These are phyloP conservation scores for Houttuynia cordata DNA, from an alignment of 164 flowering plant species.

Conservation along the genomic window DNA sequence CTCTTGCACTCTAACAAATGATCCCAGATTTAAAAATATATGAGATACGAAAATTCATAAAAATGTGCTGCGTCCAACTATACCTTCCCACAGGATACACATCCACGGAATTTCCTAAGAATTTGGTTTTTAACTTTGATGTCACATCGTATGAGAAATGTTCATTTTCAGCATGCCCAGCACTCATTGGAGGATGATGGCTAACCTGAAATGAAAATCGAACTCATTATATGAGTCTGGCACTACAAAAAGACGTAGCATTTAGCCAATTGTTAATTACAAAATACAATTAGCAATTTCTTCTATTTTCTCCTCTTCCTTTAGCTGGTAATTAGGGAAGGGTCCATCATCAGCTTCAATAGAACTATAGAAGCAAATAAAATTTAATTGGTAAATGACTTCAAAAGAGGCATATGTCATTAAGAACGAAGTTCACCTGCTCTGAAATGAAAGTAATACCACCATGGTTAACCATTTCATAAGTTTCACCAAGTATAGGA, in stretches of 20 bases:
- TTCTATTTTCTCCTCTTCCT: too few species aligned
- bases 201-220: constrained; percentile 42
- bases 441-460: constrained; percentile 67
- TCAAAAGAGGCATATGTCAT: too few species aligned
- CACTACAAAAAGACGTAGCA: not conserved
- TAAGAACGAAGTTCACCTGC: constrained; percentile 31
- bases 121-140: constrained; percentile 73
- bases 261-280: not conserved
- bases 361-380: too few species aligned
- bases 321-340: too few species aligned
- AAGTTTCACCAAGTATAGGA: constrained; percentile 88
- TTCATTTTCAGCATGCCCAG: constrained; percentile 85
- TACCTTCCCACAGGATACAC: constrained; percentile 84
- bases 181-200: constrained; percentile 90
- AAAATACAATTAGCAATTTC: too few species aligned
- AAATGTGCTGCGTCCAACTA: not conserved
- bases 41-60: too few species aligned
- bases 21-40: not conserved
- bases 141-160: constrained; percentile 79
- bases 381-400: too few species aligned
- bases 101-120: constrained; percentile 73
- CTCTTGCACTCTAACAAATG: not conserved
- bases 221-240: too few species aligned
- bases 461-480: constrained; percentile 66
- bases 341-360: too few species aligned